Percentiles rank a stretch among this genome's conserved stretches.
Evolutionary conservation across 2,329 filamentous ascomycete species (phyloP).

Genomic region (Xylaria sp.): DNA sequence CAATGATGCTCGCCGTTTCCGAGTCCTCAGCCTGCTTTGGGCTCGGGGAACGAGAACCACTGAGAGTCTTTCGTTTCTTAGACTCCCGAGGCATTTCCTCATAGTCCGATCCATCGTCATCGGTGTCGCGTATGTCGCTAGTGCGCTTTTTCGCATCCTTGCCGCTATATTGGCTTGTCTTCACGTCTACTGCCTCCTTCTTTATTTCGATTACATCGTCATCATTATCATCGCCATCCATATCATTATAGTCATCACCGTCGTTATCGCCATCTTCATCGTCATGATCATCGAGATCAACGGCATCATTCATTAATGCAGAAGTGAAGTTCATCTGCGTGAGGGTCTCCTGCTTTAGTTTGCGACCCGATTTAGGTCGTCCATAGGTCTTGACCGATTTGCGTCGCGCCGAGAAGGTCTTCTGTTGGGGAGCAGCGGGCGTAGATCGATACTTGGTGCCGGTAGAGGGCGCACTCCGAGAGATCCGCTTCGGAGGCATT

Average conservation of each 20-base stretch:
- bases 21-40: not conserved
- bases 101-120: conserved; percentile 24
- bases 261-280: conserved; percentile 15
- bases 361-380: conserved; percentile 15
- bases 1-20: conserved; percentile 26
- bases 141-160: conserved; percentile 19
- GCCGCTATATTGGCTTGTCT: conserved; percentile 13
- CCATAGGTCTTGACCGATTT: conserved; percentile 27
- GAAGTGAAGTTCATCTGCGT: conserved; percentile 31
- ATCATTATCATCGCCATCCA: conserved; percentile 17
- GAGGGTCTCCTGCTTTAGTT: conserved; percentile 26
- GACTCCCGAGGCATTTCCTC: conserved; percentile 19
- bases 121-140: conserved; percentile 27
- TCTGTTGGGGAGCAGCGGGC: conserved; percentile 26
- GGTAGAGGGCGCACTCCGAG: conserved; percentile 19
- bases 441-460: conserved; percentile 23
- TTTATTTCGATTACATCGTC: conserved; percentile 12
- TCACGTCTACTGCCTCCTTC: conserved; percentile 1
- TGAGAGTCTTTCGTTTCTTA: conserved; percentile 32
- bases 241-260: conserved; percentile 1
- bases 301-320: conserved; percentile 17
- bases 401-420: conserved; percentile 25
- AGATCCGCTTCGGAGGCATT: conserved; percentile 27
- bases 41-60: conserved; percentile 26
- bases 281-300: conserved; percentile 20